These are phyloP conservation scores for Pyronema omphalodes DNA, from an alignment of 495 filamentous ascomycete species.

Conservation along the genomic window DNA sequence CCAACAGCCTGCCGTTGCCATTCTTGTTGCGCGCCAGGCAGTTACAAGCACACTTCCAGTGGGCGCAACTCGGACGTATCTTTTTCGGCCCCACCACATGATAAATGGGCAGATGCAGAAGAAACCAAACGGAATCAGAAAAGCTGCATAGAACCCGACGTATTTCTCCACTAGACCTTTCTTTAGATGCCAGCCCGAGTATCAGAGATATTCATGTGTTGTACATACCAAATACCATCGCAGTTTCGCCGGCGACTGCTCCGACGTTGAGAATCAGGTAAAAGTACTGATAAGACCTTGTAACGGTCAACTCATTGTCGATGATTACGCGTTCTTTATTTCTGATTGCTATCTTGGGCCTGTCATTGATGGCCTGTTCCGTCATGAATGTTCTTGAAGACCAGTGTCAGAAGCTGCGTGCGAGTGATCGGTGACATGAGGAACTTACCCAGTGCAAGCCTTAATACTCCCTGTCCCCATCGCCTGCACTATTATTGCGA, in stretches of 20 bases:
- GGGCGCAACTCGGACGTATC: conserved; percentile 38
- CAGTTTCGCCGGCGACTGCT: conserved; percentile 32
- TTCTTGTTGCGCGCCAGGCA: conserved; percentile 32
- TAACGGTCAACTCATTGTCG: conserved; percentile 42
- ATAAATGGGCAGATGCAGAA: conserved; percentile 41
- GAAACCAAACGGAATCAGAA: conserved; percentile 37
- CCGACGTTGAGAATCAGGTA: conserved; percentile 53
- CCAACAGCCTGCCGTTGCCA: conserved; percentile 45
- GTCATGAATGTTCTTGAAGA: neutral
- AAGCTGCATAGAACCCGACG: conserved; percentile 54
- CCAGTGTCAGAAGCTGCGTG: neutral
- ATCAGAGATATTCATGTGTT: neutral
- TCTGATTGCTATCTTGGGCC: neutral
- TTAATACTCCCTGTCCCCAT: neutral
- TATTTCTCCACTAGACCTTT: conserved; percentile 34
- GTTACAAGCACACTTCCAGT: conserved; percentile 42
- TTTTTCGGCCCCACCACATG: conserved; percentile 37
- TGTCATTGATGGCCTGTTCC: neutral
- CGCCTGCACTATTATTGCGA: neutral
- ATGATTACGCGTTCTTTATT: conserved; percentile 46
- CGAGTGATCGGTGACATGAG: neutral
- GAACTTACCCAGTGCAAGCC: neutral
- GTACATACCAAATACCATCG: neutral
- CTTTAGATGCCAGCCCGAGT: neutral
- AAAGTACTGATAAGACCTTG: conserved; percentile 40